Percentiles rank a stretch among this genome's conserved stretches.
Conservation (phyloP, 2,329 filamentous ascomycete genomes). For the Beauveria scarabaeidicola region DNA sequence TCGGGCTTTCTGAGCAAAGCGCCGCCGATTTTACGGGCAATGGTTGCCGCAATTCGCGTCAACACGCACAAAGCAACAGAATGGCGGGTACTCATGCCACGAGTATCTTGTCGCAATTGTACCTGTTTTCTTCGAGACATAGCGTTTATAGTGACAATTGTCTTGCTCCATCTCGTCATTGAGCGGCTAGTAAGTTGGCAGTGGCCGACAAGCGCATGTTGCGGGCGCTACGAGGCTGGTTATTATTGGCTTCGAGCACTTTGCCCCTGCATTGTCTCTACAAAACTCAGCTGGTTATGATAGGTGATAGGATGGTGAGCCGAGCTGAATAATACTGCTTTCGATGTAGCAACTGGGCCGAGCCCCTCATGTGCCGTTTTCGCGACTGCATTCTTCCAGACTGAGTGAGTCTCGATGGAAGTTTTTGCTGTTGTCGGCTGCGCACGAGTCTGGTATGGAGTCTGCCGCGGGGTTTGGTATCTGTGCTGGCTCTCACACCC, state of each 20-base stretch:
- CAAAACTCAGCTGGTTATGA: not conserved
- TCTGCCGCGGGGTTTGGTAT: not conserved
- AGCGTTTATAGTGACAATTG: not conserved
- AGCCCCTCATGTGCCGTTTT: not conserved
- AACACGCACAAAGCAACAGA: not conserved
- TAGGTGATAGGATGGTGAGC: not conserved
- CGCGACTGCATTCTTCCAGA: not conserved
- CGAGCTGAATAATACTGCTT: not conserved
- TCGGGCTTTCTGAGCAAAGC: no score
- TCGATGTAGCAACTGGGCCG: not conserved
- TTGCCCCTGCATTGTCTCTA: not conserved
- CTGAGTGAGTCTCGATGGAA: not conserved
- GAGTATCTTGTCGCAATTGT: not conserved
- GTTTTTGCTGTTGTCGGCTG: not conserved
- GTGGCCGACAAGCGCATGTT: conserved; percentile 3
- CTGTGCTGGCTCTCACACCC: not conserved
- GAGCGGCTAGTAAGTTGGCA: conserved; percentile 7
- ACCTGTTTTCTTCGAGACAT: not conserved
- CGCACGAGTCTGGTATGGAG: not conserved
- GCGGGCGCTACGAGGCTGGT: not conserved
- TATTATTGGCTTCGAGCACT: not conserved
- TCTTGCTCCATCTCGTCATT: not conserved
- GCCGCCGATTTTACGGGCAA: not conserved
- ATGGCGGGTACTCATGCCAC: not conserved
- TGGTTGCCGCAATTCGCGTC: not conserved